A percentile compares a stretch with the other conserved stretches of the same genome.
These are phyloP conservation scores for Dalbergia cultrata DNA, from an alignment of 306 rosid genomes.

Conservation along the genomic window DNA sequence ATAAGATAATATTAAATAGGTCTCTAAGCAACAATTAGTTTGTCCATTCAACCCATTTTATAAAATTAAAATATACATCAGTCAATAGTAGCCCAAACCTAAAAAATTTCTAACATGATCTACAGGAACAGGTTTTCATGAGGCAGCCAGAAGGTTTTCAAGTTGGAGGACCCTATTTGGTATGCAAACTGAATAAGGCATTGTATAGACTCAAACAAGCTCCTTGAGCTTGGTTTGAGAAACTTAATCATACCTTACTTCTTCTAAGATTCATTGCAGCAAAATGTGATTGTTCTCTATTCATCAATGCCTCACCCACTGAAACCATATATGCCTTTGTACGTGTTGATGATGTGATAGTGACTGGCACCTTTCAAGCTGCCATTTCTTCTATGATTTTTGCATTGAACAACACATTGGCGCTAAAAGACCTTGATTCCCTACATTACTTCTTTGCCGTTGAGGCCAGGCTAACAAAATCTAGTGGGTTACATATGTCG, in stretches of 20 bases:
- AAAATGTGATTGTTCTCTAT: background rate
- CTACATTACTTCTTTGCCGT: background rate
- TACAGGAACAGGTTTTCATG: background rate
- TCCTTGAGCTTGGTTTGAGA: background rate
- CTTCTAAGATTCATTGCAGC: background rate
- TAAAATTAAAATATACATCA: no score
- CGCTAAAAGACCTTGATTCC: background rate
- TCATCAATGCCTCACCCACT: accelerated
- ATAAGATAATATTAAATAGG: no score
- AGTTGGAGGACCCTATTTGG: background rate
- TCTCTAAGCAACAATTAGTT: no score
- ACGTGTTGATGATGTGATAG: background rate
- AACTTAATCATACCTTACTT: background rate
- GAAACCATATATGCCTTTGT: background rate
- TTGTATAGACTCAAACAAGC: constrained; percentile 6
- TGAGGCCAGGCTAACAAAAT: background rate
- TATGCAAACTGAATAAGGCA: background rate
- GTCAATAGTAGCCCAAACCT: no score
- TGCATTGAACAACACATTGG: background rate
- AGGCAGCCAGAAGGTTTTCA: background rate
- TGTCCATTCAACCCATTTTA: no score
- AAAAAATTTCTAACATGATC: no score
- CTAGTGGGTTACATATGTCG: background rate
- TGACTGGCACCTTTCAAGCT: background rate
- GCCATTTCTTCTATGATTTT: background rate